Evolutionary conservation across 768 basidiomycete species (phyloP), one percentile per base, ranked within the genome.

Genomic region (Porphyrellus cyaneotinctus): DNA sequence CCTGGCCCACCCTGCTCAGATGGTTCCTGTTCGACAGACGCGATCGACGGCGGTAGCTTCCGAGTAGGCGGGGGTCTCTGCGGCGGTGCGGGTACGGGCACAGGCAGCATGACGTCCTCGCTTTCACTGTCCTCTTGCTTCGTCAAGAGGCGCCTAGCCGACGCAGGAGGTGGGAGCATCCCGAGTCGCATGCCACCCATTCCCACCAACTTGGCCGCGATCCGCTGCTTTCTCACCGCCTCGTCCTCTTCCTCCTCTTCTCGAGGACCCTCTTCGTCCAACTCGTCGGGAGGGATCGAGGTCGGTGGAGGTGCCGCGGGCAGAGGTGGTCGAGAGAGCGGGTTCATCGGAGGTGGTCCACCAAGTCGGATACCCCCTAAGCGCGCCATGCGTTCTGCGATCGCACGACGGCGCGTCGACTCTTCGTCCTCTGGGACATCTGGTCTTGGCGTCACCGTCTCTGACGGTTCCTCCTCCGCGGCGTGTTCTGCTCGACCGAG

Each of bases 341-440:
- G 74, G 38, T 63, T 64, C 60, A 66, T 68, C 11, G 62, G 55
- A 1, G 83, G 81, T 15, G 86, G 86, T 39, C 78, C 83, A 1
- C 91, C 91, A 58, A 94, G 87, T 56, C 80, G 82, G 64, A 95
- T 85, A 4, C 89, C 91, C 15, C 94, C 91, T 0, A 97, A 75
- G 62, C 84, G 91, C 1, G 93, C 93, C 93, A 97, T 95, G n/a
- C 94, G 80, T 52, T 95, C 92, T 1, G 93, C 91, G 33, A 97
- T 89, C 2, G 88, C 88, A 28, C 76, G 77, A 22, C 84, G 79
- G 43, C 85, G 76, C 2, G 69, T 70, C 22, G 81, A 77, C 51
- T 80, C 80, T 1, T 73, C 73, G 46, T 79, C 76, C 52, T 75
- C 75, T n/a, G 58, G 62, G 8, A 57, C 54, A 4, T 58, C 54